These are phyloP conservation scores for Aspergillus ochraceoroseus DNA, from an alignment of 2,329 filamentous ascomycete genomes.

Conservation along the genomic window DNA sequence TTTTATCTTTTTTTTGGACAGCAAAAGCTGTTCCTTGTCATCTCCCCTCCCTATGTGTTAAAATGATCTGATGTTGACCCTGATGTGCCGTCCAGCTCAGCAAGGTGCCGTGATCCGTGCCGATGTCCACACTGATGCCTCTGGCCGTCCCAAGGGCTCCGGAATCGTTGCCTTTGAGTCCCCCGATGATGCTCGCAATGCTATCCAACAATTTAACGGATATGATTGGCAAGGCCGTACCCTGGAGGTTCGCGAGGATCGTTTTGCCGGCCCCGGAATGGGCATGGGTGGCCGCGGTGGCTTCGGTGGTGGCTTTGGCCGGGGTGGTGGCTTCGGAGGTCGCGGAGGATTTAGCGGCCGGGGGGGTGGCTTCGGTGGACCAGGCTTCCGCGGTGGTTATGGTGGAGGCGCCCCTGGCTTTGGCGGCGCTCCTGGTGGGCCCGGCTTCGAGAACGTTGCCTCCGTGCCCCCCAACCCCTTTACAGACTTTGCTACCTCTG, in stretches of 20 bases:
- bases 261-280: constrained; percentile 65
- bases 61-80: constrained; percentile 28
- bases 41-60: neutral
- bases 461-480: constrained; percentile 73
- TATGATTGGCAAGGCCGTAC: constrained; percentile 96
- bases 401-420: constrained; percentile 53
- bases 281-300: constrained; percentile 45
- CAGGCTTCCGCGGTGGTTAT: constrained; percentile 40
- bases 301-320: constrained; percentile 38
- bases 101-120: constrained; percentile 82
- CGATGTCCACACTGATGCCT: constrained; percentile 86
- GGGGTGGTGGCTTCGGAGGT: constrained; percentile 57
- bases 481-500: constrained; percentile 84
- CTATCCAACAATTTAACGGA: constrained; percentile 95
- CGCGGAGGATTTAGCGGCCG: constrained; percentile 45
- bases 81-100: constrained; percentile 35
- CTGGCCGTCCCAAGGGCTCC: constrained; percentile 91
- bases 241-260: constrained; percentile 92
- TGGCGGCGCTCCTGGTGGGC: constrained; percentile 39
- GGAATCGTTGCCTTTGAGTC: constrained; percentile 96
- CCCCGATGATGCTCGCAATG: constrained; percentile 88
- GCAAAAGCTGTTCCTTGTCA: constrained; percentile 9
- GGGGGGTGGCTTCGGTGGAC: constrained; percentile 39
- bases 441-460: constrained; percentile 40
- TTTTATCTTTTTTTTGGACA: constrained; percentile 14